Base-by-base conservation (phyloP, 73 alveolate species). In the Stentor roeselii region DNA sequence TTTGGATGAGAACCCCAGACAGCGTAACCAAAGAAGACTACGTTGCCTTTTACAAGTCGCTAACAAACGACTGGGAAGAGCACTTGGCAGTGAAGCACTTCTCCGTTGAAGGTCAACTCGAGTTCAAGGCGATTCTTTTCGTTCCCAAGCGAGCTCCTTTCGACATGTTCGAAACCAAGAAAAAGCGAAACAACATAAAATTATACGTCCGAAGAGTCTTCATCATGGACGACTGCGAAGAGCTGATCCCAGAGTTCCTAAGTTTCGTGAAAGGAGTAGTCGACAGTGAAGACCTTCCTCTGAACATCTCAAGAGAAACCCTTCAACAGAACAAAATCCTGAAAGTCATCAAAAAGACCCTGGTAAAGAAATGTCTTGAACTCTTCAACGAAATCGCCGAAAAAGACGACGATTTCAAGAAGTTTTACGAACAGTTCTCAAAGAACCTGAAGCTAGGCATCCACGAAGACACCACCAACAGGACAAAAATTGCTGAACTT, bases 221-320 rank as follows among this genome's bases (percentile, higher is more conserved):
- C 98, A 98, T 98, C 92, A 98, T 97, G 99, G 99, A 98, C 92
- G 99, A 98, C 92, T 98, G 99, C 86, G 99, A 98, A 75, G 99
- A 98, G 87, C 91, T 98, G 84, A 96, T 98, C 96, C 99, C 99
- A 6, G 99, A 98, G 91, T 98, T 97, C 97, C 95, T 98, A 78
- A 94, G 97, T 89, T 97, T 98, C 95, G 93, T 97, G 88, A 98
- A 94, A 96, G 99, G 99, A 75, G 99, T 98, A 30, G 99, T 98
- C 78, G 99, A 98, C 50, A 94, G 99, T 42, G 99, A 98, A 86
- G 99, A 98, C 83, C 90, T 98, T 74, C 99, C 99, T 36, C 93
- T 98, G 77, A 98, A 98, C 96, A 98, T 98, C 91, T 97, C 99
- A 37, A 96, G 99, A 89, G 99, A 98, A 95, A 92, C 97, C 95